A percentile compares a stretch with the other conserved stretches of the same genome.
phyloP scores from a whole-genome alignment of 2,329 filamentous ascomycete genomes.

The Mycocentrospora acerina region DNA sequence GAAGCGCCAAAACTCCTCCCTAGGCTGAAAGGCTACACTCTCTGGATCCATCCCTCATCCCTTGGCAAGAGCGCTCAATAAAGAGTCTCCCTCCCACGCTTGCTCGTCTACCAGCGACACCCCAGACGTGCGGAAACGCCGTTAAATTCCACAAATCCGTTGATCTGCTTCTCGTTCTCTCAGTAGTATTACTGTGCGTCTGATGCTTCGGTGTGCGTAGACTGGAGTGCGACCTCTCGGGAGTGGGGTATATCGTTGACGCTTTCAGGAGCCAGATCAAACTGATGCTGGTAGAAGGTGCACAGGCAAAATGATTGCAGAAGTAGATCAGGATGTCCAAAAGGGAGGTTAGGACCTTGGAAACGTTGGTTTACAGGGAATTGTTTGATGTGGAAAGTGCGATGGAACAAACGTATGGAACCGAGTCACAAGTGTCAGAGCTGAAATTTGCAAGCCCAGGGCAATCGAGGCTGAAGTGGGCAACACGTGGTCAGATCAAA shows the following conservation, averaged over 20 bases:
- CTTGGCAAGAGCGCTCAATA: slow-evolving; percentile 23
- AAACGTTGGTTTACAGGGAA: background rate
- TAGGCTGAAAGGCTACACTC: slow-evolving; percentile 62
- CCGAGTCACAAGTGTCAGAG: no score
- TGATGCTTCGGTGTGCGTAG: no score
- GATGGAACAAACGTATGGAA: no score
- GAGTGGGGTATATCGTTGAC: background rate
- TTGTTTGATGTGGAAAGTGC: background rate
- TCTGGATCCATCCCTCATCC: slow-evolving; percentile 61
- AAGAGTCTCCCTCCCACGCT: slow-evolving; percentile 21
- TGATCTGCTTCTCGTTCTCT: background rate
- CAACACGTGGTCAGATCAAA: no score
- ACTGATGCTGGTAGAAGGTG: background rate
- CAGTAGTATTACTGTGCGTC: no score
- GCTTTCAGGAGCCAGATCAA: background rate
- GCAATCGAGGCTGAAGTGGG: no score
- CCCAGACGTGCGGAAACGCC: slow-evolving; percentile 12
- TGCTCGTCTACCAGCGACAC: slow-evolving; percentile 12
- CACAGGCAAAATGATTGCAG: background rate
- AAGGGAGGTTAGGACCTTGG: no score
- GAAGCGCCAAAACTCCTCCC: slow-evolving; percentile 65
- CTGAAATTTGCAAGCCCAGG: no score
- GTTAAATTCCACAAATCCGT: slow-evolving; percentile 7
- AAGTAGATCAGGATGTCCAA: background rate
- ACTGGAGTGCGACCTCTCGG: no score